These are phyloP conservation scores for Neoboletus magnificus DNA, from an alignment of 768 basidiomycete species.

Conservation along the genomic window DNA sequence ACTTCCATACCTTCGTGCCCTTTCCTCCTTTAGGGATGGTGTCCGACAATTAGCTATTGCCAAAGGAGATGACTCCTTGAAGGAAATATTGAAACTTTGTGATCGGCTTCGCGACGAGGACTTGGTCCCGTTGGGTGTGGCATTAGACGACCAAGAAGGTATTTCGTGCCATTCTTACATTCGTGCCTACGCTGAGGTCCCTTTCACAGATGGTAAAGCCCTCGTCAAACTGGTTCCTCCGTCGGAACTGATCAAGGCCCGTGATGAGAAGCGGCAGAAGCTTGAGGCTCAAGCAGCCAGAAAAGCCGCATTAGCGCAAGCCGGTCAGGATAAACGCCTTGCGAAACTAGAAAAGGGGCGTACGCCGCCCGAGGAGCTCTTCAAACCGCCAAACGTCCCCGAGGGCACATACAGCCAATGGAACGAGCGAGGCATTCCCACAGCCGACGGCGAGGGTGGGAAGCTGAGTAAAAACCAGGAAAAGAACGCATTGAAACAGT, in stretches of 20 bases:
- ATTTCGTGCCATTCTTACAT: slow-evolving; percentile 12
- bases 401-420: slow-evolving; percentile 77
- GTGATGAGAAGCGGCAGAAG: slow-evolving; percentile 83
- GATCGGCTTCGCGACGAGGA: slow-evolving; percentile 90
- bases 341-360: slow-evolving; percentile 86
- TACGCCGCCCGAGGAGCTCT: slow-evolving; percentile 69
- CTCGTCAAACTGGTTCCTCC: slow-evolving; percentile 90
- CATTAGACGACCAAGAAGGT: slow-evolving; percentile 96
- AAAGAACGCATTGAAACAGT: slow-evolving; percentile 79
- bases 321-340: slow-evolving; percentile 62
- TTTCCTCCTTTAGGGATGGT: slow-evolving; percentile 90
- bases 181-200: background rate
- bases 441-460: slow-evolving; percentile 79
- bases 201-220: slow-evolving; percentile 77
- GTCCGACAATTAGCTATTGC: slow-evolving; percentile 80
- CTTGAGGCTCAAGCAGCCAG: slow-evolving; percentile 74
- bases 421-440: slow-evolving; percentile 82
- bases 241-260: slow-evolving; percentile 71
- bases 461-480: slow-evolving; percentile 76
- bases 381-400: slow-evolving; percentile 75
- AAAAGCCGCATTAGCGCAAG: slow-evolving; percentile 68
- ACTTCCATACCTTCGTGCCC: slow-evolving; percentile 81
- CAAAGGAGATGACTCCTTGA: slow-evolving; percentile 59
- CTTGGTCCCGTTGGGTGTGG: slow-evolving; percentile 90
- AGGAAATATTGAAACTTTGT: slow-evolving; percentile 81